Evolutionary conservation across 257 asterid genomes (phyloP).

Genomic region (Coffea eugenioides): DNA sequence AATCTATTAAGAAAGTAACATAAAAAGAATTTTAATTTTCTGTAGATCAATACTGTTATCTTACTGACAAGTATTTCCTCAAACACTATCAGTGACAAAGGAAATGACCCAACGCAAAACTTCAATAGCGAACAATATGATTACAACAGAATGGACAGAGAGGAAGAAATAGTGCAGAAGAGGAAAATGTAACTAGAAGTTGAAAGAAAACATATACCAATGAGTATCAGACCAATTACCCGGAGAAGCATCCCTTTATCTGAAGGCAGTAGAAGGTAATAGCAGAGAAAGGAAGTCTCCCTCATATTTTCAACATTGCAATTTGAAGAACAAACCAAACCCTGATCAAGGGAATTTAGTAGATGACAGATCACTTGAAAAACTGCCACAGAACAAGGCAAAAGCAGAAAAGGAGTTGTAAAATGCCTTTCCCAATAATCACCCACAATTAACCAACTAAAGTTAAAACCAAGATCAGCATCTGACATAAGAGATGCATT

Average conservation of each 20-base stretch:
- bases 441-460: too few relatives aligned
- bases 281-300: slow-evolving; percentile 71
- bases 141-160: not conserved
- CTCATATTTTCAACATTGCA: slow-evolving; percentile 70
- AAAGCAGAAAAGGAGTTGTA: slow-evolving; percentile 9
- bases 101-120: not conserved
- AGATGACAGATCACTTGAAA: slow-evolving; percentile 68
- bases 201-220: not conserved
- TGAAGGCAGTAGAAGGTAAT: slow-evolving; percentile 86
- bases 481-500: not conserved
- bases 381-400: slow-evolving; percentile 50
- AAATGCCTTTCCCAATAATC: too few relatives aligned
- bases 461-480: not conserved
- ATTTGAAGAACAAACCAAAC: slow-evolving; percentile 81
- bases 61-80: not conserved
- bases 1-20: not conserved
- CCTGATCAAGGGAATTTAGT: slow-evolving; percentile 83
- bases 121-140: not conserved
- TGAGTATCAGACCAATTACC: slow-evolving; percentile 38
- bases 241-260: slow-evolving; percentile 89
- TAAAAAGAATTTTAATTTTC: not conserved
- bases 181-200: not conserved
- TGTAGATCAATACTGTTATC: not conserved
- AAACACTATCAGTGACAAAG: not conserved
- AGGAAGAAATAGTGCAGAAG: not conserved